Evolutionary conservation across 2,329 filamentous ascomycete genomes (phyloP).

Genomic region (Trichophyton rubrum): DNA sequence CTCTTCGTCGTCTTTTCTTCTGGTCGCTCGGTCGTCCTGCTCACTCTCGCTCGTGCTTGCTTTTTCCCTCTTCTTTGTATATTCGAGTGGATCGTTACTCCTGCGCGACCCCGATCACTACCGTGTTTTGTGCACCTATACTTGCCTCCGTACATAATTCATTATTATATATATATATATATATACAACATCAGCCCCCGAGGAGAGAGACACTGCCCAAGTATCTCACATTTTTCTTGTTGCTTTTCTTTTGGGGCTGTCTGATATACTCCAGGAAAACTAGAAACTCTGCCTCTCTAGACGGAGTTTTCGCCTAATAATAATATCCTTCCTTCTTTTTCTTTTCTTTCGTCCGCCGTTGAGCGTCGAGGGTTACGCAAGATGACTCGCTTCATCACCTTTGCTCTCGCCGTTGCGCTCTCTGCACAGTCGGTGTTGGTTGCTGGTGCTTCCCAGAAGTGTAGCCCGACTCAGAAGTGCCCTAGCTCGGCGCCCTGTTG

Average conservation of each 20-base stretch:
- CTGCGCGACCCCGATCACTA: not conserved
- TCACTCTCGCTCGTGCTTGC: not conserved
- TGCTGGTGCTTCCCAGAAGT: conserved; percentile 20
- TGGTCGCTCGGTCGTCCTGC: no score
- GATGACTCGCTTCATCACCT: conserved; percentile 28
- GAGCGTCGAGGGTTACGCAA: conserved; percentile 7
- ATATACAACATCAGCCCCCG: conserved; percentile 9
- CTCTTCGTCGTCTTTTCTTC: not conserved
- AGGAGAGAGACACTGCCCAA: not conserved
- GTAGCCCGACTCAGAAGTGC: conserved; percentile 46
- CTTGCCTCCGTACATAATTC: not conserved
- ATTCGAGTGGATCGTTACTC: conserved; percentile 3
- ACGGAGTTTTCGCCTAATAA: conserved; percentile 5
- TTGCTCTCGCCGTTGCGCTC: conserved; percentile 23
- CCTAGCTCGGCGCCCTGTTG: conserved; percentile 64
- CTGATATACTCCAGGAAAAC: not conserved
- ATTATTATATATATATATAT: not conserved
- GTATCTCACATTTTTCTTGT: not conserved
- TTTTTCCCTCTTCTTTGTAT: not conserved
- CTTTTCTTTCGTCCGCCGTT: no score
- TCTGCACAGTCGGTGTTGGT: conserved; percentile 24
- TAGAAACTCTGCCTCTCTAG: conserved; percentile 1
- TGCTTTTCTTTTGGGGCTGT: not conserved
- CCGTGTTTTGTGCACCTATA: conserved; percentile 1
- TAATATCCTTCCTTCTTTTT: not conserved